A percentile compares a stretch with the other conserved stretches of the same genome.
Evolutionary conservation across 2,329 filamentous ascomycete genomes (phyloP).

Genomic region (Fusarium decemcellulare): DNA sequence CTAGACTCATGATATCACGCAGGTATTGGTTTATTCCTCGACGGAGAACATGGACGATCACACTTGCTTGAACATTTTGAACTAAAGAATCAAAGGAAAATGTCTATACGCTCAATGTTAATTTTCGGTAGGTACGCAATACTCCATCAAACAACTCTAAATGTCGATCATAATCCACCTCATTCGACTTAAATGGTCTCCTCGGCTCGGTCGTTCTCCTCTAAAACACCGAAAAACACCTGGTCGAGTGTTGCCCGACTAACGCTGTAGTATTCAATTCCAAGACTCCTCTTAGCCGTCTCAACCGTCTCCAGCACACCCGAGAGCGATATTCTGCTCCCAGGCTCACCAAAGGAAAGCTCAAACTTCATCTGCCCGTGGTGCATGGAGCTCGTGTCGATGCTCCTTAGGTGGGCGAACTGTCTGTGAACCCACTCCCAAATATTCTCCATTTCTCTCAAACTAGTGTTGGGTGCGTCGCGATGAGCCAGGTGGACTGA

Average conservation of each 20-base stretch:
- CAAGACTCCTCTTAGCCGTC: neutral
- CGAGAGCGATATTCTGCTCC: neutral
- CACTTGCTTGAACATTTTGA: neutral
- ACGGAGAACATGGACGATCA: neutral
- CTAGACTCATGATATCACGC: too few species aligned
- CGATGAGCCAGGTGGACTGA: conserved; percentile 83
- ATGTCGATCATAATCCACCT: neutral
- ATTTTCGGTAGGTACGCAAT: too few species aligned
- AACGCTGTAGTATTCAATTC: conserved; percentile 5
- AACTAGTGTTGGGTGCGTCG: conserved; percentile 77
- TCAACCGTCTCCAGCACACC: neutral
- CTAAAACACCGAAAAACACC: conserved; percentile 10
- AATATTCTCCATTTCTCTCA: neutral
- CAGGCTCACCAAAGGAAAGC: neutral
- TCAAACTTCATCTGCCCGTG: conserved; percentile 6
- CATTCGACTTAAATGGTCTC: neutral
- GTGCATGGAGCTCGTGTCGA: neutral
- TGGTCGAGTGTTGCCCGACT: conserved; percentile 7
- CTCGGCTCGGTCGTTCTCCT: neutral
- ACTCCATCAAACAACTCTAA: too few species aligned
- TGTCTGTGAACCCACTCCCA: conserved; percentile 1
- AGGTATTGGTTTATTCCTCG: too few species aligned
- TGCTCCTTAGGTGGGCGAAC: conserved; percentile 1
- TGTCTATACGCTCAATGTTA: neutral
- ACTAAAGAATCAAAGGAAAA: neutral